These are phyloP conservation scores for Boletus smithii DNA, from an alignment of 1,284 basidiomycete species.

Conservation along the genomic window DNA sequence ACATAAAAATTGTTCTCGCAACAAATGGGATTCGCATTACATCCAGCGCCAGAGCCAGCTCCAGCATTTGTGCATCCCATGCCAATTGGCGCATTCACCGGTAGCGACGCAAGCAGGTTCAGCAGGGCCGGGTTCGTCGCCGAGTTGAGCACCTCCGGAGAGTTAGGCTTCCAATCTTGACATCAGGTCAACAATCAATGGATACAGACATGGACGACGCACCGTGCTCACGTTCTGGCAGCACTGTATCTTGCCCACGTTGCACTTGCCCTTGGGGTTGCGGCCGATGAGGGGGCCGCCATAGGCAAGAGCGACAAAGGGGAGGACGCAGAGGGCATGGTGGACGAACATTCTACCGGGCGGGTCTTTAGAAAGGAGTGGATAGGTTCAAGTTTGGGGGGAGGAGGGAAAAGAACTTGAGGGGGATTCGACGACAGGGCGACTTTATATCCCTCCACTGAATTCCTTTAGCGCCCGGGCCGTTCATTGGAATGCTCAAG, in stretches of 20 bases:
- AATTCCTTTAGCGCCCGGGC: too few species aligned
- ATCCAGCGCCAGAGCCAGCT: constrained; percentile 28
- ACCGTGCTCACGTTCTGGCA: constrained; percentile 23
- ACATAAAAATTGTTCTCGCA: constrained; percentile 22
- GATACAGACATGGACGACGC: not conserved
- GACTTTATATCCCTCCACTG: constrained; percentile 20
- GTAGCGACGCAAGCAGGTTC: constrained; percentile 1
- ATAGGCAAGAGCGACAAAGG: constrained; percentile 20
- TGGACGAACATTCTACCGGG: constrained; percentile 22
- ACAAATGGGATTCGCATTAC: constrained; percentile 21
- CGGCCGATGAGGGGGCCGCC: constrained; percentile 23
- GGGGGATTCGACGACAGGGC: constrained; percentile 2
- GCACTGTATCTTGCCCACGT: constrained; percentile 19
- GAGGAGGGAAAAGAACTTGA: constrained; percentile 6
- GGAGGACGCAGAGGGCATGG: constrained; percentile 13
- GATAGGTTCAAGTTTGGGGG: constrained; percentile 16
- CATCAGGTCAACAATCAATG: constrained; percentile 5
- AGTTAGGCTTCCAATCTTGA: constrained; percentile 7
- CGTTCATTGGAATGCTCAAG: too few species aligned
- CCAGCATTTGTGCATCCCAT: constrained; percentile 23
- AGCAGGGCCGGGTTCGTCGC: constrained; percentile 11
- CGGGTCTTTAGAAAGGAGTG: constrained; percentile 23
- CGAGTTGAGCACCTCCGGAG: constrained; percentile 1
- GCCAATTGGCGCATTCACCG: constrained; percentile 16
- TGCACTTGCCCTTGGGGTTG: constrained; percentile 28